Evolutionary conservation across 495 filamentous ascomycete species (phyloP).

Genomic region (Neurospora africana): DNA sequence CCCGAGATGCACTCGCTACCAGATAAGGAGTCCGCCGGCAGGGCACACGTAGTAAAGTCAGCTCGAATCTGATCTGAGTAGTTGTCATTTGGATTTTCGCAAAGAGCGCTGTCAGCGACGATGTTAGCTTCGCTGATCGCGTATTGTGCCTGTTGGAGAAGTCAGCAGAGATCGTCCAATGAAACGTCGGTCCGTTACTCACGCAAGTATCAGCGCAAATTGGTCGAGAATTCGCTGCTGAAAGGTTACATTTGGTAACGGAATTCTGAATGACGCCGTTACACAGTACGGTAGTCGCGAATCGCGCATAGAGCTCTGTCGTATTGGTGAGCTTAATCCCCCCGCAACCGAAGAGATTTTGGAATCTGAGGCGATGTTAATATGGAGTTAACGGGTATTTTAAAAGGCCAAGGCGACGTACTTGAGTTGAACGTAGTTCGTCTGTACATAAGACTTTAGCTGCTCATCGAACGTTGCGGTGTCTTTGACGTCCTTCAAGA

Average conservation of each 20-base stretch:
- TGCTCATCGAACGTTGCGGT: constrained; percentile 67
- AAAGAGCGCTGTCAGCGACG: constrained; percentile 61
- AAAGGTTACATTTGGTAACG: constrained; percentile 55
- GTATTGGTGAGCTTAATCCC: constrained; percentile 69
- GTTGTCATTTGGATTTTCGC: constrained; percentile 49
- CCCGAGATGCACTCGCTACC: constrained; percentile 65
- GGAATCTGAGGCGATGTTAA: constrained; percentile 44
- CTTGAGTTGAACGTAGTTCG: constrained; percentile 66
- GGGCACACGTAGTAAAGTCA: constrained; percentile 82
- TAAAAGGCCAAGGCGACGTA: constrained; percentile 31
- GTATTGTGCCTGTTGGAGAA: constrained; percentile 52
- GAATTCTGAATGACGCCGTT: constrained; percentile 94
- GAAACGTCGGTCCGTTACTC: constrained; percentile 22
- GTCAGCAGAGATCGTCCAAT: constrained; percentile 16
- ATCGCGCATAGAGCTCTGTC: constrained; percentile 83
- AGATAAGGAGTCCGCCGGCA: constrained; percentile 65
- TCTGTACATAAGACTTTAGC: constrained; percentile 60
- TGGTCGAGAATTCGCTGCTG: constrained; percentile 52
- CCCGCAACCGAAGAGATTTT: constrained; percentile 68
- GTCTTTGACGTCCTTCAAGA: constrained; percentile 70
- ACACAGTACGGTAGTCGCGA: constrained; percentile 86
- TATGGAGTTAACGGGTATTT: not conserved
- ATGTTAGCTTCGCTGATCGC: constrained; percentile 83
- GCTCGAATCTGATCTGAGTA: constrained; percentile 73
- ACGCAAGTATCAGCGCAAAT: constrained; percentile 90